These are phyloP conservation scores for Leptographium procerum DNA, from an alignment of 2,329 filamentous ascomycete species.

Conservation along the genomic window DNA sequence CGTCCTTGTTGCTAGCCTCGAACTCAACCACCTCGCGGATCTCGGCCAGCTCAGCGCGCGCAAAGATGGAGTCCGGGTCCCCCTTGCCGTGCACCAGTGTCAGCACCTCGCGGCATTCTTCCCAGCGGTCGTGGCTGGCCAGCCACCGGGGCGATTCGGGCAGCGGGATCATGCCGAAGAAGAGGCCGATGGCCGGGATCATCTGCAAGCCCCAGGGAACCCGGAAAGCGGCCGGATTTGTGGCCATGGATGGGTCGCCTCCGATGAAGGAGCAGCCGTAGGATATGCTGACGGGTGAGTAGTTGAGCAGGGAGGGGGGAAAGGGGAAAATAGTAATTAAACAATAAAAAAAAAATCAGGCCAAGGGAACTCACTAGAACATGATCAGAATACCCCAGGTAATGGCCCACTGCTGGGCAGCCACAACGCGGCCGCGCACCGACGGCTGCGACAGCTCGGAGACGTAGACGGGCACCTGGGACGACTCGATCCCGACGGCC, in stretches of 20 bases:
- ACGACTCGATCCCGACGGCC: slow-evolving; percentile 60
- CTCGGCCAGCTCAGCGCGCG: slow-evolving; percentile 56
- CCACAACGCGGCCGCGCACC: slow-evolving; percentile 30
- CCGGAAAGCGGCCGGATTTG: slow-evolving; percentile 34
- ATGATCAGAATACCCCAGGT: slow-evolving; percentile 31
- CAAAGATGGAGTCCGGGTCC: slow-evolving; percentile 52
- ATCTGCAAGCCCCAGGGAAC: slow-evolving; percentile 37
- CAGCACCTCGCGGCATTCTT: slow-evolving; percentile 35
- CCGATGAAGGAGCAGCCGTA: slow-evolving; percentile 33
- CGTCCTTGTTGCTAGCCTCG: slow-evolving; percentile 56
- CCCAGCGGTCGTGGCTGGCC: slow-evolving; percentile 35
- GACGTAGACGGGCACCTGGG: slow-evolving; percentile 61
- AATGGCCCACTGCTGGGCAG: slow-evolving; percentile 28
- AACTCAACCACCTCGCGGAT: slow-evolving; percentile 66
- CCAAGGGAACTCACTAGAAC: slow-evolving; percentile 19
- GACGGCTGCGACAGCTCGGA: slow-evolving; percentile 47
- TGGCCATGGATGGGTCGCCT: slow-evolving; percentile 7
- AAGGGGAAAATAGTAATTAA: too few relatives aligned
- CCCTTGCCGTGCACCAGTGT: slow-evolving; percentile 52
- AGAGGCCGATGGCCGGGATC: slow-evolving; percentile 30
- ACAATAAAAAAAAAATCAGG: neutral
- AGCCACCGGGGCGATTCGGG: slow-evolving; percentile 41
- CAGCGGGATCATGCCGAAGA: slow-evolving; percentile 28
- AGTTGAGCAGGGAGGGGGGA: too few relatives aligned
- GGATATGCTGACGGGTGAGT: slow-evolving; percentile 18